These are phyloP conservation scores for Magnusiomyces sp. DNA, from an alignment of 1,139 yeast species.

Conservation along the genomic window DNA sequence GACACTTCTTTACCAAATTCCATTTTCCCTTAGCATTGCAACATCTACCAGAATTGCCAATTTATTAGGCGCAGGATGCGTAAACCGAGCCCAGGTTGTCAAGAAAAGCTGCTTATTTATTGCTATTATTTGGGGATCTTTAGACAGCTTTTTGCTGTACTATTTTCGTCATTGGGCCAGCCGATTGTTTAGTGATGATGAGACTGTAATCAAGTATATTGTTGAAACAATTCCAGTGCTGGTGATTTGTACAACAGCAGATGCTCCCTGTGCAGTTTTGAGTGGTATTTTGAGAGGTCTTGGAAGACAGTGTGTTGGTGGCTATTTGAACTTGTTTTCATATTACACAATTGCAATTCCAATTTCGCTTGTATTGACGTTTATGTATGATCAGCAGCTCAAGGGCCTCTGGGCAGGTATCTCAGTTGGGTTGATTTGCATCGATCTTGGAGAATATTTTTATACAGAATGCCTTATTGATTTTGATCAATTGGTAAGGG, in stretches of 20 bases:
- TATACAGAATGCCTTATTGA: constrained; percentile 42
- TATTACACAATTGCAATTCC: constrained; percentile 71
- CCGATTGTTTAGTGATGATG: constrained; percentile 58
- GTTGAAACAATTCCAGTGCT: constrained; percentile 66
- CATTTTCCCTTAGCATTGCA: constrained; percentile 84
- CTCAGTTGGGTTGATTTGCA: constrained; percentile 63
- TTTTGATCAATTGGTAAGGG: constrained; percentile 43
- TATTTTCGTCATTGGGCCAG: constrained; percentile 53
- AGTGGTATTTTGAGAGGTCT: constrained; percentile 82
- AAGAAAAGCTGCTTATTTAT: constrained; percentile 53
- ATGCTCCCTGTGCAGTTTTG: constrained; percentile 73
- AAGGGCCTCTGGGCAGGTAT: constrained; percentile 87
- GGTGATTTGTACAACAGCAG: constrained; percentile 65
- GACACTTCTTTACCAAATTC: constrained; percentile 73
- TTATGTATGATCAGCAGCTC: constrained; percentile 44
- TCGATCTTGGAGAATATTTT: constrained; percentile 54
- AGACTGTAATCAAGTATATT: constrained; percentile 61
- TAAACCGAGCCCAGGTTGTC: constrained; percentile 54
- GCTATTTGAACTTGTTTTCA: constrained; percentile 63
- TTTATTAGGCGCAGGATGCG: constrained; percentile 72
- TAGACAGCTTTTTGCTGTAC: constrained; percentile 48
- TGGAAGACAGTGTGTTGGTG: constrained; percentile 80
- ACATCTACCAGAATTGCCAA: constrained; percentile 82
- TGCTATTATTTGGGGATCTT: constrained; percentile 48
- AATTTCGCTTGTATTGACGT: constrained; percentile 56